Conservation (phyloP, 2,329 filamentous ascomycete species). For the Colletotrichum sp. region DNA sequence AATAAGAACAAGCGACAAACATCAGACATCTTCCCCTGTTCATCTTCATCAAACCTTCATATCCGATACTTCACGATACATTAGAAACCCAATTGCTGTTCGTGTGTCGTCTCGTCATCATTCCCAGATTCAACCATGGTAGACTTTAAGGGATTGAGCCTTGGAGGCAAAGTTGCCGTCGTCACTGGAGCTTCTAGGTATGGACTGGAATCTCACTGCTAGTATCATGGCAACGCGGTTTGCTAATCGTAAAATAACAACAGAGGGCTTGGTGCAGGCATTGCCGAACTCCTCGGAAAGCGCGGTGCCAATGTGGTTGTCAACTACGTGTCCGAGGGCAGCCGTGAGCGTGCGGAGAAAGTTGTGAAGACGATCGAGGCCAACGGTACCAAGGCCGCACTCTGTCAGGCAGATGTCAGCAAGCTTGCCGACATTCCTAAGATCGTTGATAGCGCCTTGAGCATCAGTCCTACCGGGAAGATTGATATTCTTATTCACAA, state of each 20-base stretch:
- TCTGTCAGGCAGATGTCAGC: slow-evolving; percentile 23
- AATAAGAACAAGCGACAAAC: background rate
- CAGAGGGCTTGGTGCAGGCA: slow-evolving; percentile 59
- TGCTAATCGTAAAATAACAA: background rate
- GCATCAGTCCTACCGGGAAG: slow-evolving; percentile 25
- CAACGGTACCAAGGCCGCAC: slow-evolving; percentile 17
- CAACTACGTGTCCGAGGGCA: slow-evolving; percentile 22
- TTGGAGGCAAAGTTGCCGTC: slow-evolving; percentile 24
- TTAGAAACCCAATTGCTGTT: background rate
- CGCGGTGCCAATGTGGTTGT: slow-evolving; percentile 51
- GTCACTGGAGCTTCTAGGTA: slow-evolving; percentile 18
- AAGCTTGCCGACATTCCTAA: slow-evolving; percentile 22
- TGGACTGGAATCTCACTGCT: background rate
- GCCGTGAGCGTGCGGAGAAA: slow-evolving; percentile 21
- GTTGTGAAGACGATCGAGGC: slow-evolving; percentile 22
- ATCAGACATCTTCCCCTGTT: background rate
- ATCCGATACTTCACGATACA: background rate
- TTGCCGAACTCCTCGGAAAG: slow-evolving; percentile 65
- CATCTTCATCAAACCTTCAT: background rate
- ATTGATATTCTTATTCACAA: slow-evolving; percentile 30
- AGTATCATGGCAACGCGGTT: background rate
- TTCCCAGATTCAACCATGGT: background rate
- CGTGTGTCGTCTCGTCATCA: background rate
- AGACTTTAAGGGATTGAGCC: slow-evolving; percentile 25
- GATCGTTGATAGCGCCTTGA: slow-evolving; percentile 22